phyloP scores from a whole-genome alignment of 306 rosid genomes.

The Corylus americana region DNA sequence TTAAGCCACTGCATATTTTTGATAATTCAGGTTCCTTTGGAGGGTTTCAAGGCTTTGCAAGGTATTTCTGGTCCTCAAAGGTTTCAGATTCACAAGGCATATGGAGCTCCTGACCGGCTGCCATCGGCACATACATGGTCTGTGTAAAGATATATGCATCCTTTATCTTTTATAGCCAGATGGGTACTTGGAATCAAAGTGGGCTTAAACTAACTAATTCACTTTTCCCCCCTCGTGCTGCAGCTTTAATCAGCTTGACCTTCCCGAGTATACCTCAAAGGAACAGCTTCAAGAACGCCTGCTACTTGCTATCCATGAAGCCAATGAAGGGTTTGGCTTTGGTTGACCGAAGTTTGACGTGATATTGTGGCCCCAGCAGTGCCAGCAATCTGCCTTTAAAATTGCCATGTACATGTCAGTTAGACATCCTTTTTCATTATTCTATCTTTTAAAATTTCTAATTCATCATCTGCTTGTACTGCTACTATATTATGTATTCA shows the following conservation, averaged over 20 bases:
- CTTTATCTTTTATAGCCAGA: not conserved
- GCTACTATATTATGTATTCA: not conserved
- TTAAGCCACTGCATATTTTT: constrained; percentile 12
- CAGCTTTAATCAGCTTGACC: constrained; percentile 98
- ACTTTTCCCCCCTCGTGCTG: constrained; percentile 1
- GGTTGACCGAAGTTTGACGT: constrained; percentile 44
- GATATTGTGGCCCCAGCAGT: constrained; percentile 35
- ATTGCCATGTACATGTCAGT: constrained; percentile 61
- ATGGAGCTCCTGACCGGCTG: constrained; percentile 94
- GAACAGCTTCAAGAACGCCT: constrained; percentile 95
- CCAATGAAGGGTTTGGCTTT: constrained; percentile 97
- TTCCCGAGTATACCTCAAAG: constrained; percentile 91
- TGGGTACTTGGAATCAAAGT: not conserved
- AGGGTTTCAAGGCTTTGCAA: constrained; percentile 96
- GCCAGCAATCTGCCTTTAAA: constrained; percentile 36
- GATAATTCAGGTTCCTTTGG: constrained; percentile 88
- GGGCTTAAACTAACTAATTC: constrained; percentile 28
- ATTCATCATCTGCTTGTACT: not conserved
- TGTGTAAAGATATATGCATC: constrained; percentile 23
- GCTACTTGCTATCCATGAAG: constrained; percentile 97
- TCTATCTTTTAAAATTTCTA: not conserved
- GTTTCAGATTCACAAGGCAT: constrained; percentile 99
- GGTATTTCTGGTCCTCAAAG: constrained; percentile 98
- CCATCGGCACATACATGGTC: constrained; percentile 99
- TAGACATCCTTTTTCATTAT: constrained; percentile 21